Conservation (phyloP, 345 rosid genomes). For the Xanthoceras sorbifolium region DNA sequence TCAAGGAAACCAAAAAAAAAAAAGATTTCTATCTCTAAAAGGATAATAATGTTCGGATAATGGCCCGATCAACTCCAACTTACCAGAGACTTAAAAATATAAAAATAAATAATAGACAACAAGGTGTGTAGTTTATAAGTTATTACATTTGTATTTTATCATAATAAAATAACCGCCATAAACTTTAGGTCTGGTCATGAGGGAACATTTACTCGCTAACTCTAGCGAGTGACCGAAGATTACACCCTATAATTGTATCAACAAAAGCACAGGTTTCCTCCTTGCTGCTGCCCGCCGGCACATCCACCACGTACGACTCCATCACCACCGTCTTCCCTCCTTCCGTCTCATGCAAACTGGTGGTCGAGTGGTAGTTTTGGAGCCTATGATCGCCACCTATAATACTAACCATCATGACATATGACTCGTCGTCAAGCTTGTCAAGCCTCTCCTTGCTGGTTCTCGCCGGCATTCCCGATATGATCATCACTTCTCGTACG, state of each 20-base stretch:
- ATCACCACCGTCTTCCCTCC: slow-evolving; percentile 45
- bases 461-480: slow-evolving; percentile 59
- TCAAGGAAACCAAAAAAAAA: too few relatives aligned
- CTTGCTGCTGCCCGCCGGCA: slow-evolving; percentile 55
- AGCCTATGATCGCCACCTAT: slow-evolving; percentile 74
- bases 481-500: slow-evolving; percentile 47
- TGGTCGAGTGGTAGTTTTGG: slow-evolving; percentile 53
- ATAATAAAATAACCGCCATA: too few relatives aligned
- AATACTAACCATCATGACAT: slow-evolving; percentile 57
- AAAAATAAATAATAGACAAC: too few relatives aligned
- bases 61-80: too few relatives aligned
- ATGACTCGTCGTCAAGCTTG: slow-evolving; percentile 59
- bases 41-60: too few relatives aligned
- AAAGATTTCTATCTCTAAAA: too few relatives aligned
- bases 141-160: too few relatives aligned
- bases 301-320: slow-evolving; percentile 76
- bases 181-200: background rate
- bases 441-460: slow-evolving; percentile 64
- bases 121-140: too few relatives aligned
- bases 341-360: slow-evolving; percentile 37
- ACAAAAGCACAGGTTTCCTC: slow-evolving; percentile 59
- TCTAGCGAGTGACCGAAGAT: slow-evolving; percentile 61
- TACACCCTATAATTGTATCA: slow-evolving; percentile 56
- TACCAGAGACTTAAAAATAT: too few relatives aligned
- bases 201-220: slow-evolving; percentile 45